These are phyloP conservation scores for Thermochaetoides dissita DNA, from an alignment of 2,329 filamentous ascomycete species.

Conservation along the genomic window DNA sequence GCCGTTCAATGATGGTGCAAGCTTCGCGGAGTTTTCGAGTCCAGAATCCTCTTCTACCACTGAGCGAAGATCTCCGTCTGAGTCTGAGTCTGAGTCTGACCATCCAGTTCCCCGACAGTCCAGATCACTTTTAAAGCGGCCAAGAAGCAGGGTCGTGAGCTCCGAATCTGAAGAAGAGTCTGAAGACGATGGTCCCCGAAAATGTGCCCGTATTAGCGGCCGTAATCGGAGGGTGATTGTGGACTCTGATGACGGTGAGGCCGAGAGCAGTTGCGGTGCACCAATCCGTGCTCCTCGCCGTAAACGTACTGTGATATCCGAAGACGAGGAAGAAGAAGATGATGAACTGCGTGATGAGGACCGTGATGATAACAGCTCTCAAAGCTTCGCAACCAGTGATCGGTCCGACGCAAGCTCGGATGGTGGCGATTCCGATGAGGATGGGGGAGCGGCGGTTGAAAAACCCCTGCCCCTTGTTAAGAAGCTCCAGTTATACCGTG, in stretches of 20 bases:
- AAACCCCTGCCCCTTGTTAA: conserved; percentile 4
- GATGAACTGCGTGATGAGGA: not conserved
- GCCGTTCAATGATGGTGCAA: not conserved
- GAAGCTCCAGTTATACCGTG: conserved; percentile 7
- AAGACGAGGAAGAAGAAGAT: not conserved
- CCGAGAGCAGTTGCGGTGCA: not conserved
- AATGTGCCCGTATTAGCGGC: conserved; percentile 1
- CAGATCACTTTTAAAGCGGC: conserved; percentile 2
- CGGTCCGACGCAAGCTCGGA: conserved; percentile 3
- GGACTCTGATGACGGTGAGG: conserved; percentile 6
- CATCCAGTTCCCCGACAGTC: not conserved
- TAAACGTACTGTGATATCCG: not conserved
- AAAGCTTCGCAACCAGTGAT: not conserved
- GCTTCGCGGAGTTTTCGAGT: conserved; percentile 7
- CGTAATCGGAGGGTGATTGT: not conserved
- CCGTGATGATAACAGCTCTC: not conserved
- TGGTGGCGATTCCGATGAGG: not conserved
- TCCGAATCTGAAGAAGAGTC: conserved; percentile 10
- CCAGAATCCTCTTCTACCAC: conserved; percentile 8
- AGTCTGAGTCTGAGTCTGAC: conserved; percentile 1
- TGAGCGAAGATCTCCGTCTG: not conserved
- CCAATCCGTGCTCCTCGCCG: too few species aligned
- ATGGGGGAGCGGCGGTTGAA: not conserved
- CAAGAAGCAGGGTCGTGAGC: conserved; percentile 3
- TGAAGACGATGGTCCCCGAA: conserved; percentile 4